Percentiles rank a stretch among this genome's conserved stretches.
Conservation (phyloP, 1,284 basidiomycete species). For the Meripilus lineatus region DNA sequence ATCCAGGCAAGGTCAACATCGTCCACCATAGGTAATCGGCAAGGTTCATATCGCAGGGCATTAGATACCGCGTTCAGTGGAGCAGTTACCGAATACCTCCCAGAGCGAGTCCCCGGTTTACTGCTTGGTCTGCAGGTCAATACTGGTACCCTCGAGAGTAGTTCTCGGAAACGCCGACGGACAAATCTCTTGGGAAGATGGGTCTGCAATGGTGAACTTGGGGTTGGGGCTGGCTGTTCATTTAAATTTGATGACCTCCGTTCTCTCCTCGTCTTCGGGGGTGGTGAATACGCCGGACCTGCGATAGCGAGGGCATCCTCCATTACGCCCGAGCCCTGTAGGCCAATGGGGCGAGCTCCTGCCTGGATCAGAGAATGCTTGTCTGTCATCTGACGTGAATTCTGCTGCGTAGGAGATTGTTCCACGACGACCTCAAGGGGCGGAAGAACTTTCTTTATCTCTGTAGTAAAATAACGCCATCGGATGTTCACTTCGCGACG, state of each 20-base stretch:
- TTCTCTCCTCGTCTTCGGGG: conserved; percentile 12
- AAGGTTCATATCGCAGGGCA: conserved; percentile 8
- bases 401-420: too few relatives aligned
- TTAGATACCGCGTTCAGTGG: conserved; percentile 24
- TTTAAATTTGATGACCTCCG: background rate
- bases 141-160: conserved; percentile 54
- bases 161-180: conserved; percentile 57
- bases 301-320: conserved; percentile 46
- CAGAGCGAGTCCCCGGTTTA: conserved; percentile 1
- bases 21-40: conserved; percentile 23
- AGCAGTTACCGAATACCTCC: conserved; percentile 27
- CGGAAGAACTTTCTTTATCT: conserved; percentile 51
- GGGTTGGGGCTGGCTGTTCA: background rate
- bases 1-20: conserved; percentile 33
- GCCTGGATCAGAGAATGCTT: conserved; percentile 13
- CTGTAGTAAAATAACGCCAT: conserved; percentile 57
- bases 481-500: conserved; percentile 68
- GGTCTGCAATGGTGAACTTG: conserved; percentile 3
- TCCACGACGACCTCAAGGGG: too few relatives aligned
- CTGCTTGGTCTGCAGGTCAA: conserved; percentile 32
- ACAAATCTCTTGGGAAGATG: conserved; percentile 42
- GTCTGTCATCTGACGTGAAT: conserved; percentile 36
- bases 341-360: conserved; percentile 33
- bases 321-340: conserved; percentile 41
- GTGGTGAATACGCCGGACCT: conserved; percentile 21